Evolutionary conservation across 2,329 filamentous ascomycete genomes (phyloP), one percentile per base, ranked within the genome.

Genomic region (Aspergillus sp.): DNA sequence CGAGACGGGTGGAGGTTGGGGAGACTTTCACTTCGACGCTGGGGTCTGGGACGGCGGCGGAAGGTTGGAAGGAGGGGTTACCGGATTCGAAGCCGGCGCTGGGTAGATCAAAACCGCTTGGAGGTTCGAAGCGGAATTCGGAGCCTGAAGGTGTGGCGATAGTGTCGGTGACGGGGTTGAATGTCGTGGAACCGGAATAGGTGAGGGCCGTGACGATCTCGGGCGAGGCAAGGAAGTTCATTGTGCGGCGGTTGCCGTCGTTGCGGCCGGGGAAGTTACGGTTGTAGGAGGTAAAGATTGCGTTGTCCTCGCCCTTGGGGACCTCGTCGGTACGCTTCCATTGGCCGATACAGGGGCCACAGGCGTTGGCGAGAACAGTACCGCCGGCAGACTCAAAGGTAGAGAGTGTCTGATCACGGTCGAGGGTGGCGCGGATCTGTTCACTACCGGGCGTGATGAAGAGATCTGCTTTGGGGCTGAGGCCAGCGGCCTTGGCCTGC

Each of bases 141-240:
- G 87, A 82, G 62, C 95, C 95, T 49, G 88, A 88, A 2, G 93
- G 86, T 1, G 93, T 93, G 54, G 84, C 84, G 59, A 99, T 83
- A 49, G 84, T 83, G 76, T 99, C 95, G 12, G 90, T 96, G 75
- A 96, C 85, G 26, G 95, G 95, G 79, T 99, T 98, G 82, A 99
- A 99, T 48, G 90, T 95, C 20, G 93, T 98, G 53, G 85, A 86
- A 53, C 95, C 95, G 42, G 93, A 89, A 76, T 96, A 99, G 12
- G 91, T 85, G 87, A 99, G 93, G 50, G 95, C 95, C 4, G 95
- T 98, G 61, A 99, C 95, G 57, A 99, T 86, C 76, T 99, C 95
- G 6, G 95, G 95, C 0, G 93, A 97, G 9, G 95, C 93, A 52
- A 99, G 85, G 80, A 99, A 99, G 82, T 98, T 99, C 93, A 98